Percentiles rank a stretch among this genome's conserved stretches.
Conservation (phyloP, 1,139 yeast genomes). For the Ashbya aceris region DNA sequence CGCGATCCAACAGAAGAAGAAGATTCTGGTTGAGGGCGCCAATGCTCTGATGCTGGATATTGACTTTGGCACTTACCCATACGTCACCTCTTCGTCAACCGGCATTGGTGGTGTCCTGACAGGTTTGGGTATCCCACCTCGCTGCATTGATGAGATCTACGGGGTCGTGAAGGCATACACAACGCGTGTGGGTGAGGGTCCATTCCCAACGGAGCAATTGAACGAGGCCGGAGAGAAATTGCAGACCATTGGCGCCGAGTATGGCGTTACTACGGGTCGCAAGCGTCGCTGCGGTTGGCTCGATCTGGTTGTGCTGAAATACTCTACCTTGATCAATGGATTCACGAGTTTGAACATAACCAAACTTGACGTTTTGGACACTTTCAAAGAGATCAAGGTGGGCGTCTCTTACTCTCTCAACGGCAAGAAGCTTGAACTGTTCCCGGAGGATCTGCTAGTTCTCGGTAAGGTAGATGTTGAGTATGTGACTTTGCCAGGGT, state of each 20-base stretch:
- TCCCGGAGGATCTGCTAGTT: conserved; percentile 85
- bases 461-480: conserved; percentile 86
- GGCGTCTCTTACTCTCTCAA: conserved; percentile 74
- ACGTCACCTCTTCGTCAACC: conserved; percentile 90
- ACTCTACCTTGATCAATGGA: conserved; percentile 86
- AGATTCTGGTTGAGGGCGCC: conserved; percentile 93
- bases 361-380: conserved; percentile 87
- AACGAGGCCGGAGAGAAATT: conserved; percentile 78
- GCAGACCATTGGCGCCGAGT: conserved; percentile 90
- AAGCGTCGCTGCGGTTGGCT: conserved; percentile 99
- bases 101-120: conserved; percentile 98
- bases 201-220: conserved; percentile 96
- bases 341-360: conserved; percentile 91
- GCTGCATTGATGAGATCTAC: conserved; percentile 62
- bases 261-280: conserved; percentile 98
- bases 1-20: conserved; percentile 69
- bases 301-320: conserved; percentile 87
- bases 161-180: conserved; percentile 99
- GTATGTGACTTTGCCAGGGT: conserved; percentile 85
- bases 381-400: conserved; percentile 77
- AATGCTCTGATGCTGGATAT: conserved; percentile 96
- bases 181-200: conserved; percentile 98
- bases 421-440: conserved; percentile 63
- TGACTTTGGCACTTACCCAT: conserved; percentile 97
- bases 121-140: conserved; percentile 93